These are phyloP conservation scores for Stagonosporopsis chrysanthemi DNA, from an alignment of 2,329 filamentous ascomycete genomes.

Conservation along the genomic window DNA sequence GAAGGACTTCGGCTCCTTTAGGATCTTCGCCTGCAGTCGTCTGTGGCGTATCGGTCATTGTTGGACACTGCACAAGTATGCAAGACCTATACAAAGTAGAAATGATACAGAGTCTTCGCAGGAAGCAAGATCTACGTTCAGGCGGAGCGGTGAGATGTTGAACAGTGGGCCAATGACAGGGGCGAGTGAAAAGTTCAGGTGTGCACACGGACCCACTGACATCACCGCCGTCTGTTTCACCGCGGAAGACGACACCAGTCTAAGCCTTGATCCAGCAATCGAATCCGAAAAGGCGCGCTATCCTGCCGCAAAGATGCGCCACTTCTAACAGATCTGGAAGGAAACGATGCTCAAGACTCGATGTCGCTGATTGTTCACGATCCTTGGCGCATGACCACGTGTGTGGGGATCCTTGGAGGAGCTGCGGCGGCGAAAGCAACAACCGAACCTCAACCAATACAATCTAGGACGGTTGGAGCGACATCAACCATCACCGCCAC, in stretches of 20 bases:
- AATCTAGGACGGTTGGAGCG: background rate
- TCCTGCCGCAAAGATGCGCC: background rate
- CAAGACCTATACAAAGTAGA: background rate
- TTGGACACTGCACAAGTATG: constrained; percentile 1
- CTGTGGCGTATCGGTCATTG: constrained; percentile 42
- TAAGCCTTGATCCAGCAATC: constrained; percentile 3
- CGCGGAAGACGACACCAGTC: constrained; percentile 10
- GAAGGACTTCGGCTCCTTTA: constrained; percentile 49
- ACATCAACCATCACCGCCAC: background rate
- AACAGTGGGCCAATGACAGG: constrained; percentile 33
- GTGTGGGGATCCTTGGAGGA: constrained; percentile 11
- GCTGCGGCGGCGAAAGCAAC: constrained; percentile 3
- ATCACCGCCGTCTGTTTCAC: constrained; percentile 30
- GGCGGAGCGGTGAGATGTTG: constrained; percentile 30
- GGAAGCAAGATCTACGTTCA: constrained; percentile 10
- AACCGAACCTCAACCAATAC: constrained; percentile 4
- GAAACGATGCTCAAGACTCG: background rate
- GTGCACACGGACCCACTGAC: constrained; percentile 35
- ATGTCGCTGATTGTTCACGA: constrained; percentile 9
- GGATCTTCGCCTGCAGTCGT: constrained; percentile 38
- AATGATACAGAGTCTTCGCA: constrained; percentile 4
- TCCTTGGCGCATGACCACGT: constrained; percentile 15
- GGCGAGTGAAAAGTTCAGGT: constrained; percentile 35
- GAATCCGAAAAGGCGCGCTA: background rate
- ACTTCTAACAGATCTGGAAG: constrained; percentile 1